Evolutionary conservation across 106 monocot species (phyloP).

Genomic region (Allium sativum): DNA sequence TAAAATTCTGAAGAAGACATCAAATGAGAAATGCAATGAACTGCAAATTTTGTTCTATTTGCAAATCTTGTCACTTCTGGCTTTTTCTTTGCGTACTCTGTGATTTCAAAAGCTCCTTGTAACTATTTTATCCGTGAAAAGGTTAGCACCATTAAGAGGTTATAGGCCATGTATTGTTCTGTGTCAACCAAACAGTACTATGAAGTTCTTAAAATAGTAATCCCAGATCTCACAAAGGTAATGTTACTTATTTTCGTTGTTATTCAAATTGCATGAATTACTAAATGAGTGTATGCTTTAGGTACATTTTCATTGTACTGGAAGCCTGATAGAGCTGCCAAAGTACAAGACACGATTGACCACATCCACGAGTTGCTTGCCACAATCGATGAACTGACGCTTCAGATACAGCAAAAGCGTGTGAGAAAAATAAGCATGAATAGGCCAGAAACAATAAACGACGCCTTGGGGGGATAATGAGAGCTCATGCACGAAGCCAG

Average conservation of each 20-base stretch:
- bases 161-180: too few species aligned
- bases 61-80: too few species aligned
- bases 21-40: too few species aligned
- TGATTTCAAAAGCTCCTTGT: too few species aligned
- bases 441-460: background rate
- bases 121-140: too few species aligned
- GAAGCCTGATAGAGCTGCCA: slow-evolving; percentile 68
- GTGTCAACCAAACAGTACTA: too few species aligned
- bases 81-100: too few species aligned
- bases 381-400: slow-evolving; percentile 52
- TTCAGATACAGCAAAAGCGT: slow-evolving; percentile 47
- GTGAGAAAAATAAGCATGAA: slow-evolving; percentile 1
- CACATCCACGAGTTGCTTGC: slow-evolving; percentile 77
- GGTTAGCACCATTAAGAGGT: too few species aligned
- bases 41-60: too few species aligned
- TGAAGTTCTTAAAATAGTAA: slow-evolving; percentile 35
- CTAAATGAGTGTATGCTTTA: background rate
- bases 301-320: background rate
- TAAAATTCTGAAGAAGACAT: too few species aligned
- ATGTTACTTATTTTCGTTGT: background rate
- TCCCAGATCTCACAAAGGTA: slow-evolving; percentile 61
- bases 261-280: background rate
- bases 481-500: slow-evolving; percentile 19
- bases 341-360: slow-evolving; percentile 56
- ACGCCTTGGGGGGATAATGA: slow-evolving; percentile 18